phyloP scores from a whole-genome alignment of 2,329 filamentous ascomycete genomes.

The Hypoxylon sp. region DNA sequence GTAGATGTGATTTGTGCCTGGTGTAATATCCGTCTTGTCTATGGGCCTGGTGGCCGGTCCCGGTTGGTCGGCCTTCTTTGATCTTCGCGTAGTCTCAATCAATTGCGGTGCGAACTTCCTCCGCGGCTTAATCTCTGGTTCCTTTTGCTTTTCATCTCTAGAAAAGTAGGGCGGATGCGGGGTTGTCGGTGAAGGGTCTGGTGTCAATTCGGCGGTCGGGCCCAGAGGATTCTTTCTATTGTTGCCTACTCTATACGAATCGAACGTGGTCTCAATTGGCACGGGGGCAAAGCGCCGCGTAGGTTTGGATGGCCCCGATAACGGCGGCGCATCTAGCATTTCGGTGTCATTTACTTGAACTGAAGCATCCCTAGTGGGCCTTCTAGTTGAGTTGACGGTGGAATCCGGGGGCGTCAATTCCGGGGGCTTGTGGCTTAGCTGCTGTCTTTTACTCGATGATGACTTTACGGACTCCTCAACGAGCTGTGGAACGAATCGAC shows the following conservation, averaged over 20 bases:
- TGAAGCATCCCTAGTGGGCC: constrained; percentile 49
- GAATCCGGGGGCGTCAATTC: constrained; percentile 38
- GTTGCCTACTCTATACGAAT: constrained; percentile 65
- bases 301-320: constrained; percentile 39
- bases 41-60: constrained; percentile 72
- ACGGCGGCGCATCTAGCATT: constrained; percentile 46
- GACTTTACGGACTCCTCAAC: constrained; percentile 52
- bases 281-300: constrained; percentile 73
- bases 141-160: constrained; percentile 38
- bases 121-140: constrained; percentile 53
- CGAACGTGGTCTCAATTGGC: constrained; percentile 79
- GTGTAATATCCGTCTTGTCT: constrained; percentile 80
- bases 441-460: constrained; percentile 44
- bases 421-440: constrained; percentile 7
- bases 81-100: constrained; percentile 82
- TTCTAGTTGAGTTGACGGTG: constrained; percentile 40
- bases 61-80: constrained; percentile 74
- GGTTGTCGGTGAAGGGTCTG: constrained; percentile 66
- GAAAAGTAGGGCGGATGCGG: constrained; percentile 55
- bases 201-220: constrained; percentile 70
- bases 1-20: constrained; percentile 73
- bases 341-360: constrained; percentile 49
- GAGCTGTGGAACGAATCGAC: constrained; percentile 53
- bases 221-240: constrained; percentile 56
- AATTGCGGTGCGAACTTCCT: constrained; percentile 81